Base-by-base conservation (phyloP, 768 basidiomycete species). In the Kwoniella newhampshirensis region DNA sequence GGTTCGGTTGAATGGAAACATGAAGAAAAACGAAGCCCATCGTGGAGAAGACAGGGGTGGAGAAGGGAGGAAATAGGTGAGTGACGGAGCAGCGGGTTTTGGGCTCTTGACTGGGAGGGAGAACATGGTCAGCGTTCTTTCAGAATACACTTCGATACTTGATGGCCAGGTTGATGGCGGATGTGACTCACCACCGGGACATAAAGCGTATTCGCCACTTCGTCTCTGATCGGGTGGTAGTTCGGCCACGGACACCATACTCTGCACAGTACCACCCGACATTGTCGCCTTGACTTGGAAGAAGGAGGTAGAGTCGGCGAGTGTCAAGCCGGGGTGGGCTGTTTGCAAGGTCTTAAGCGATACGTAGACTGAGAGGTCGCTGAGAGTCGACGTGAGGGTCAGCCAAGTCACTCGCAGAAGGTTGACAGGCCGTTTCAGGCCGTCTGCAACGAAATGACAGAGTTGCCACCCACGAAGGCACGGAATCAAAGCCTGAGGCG, bases 291-390 rank as follows among this genome's bases (percentile, higher is more conserved):
- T 67, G 6, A 83, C 5, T 0, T 66, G 60, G 62, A 82, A 83
- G 13, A 68, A 71, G 0, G 66, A 58, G 18, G 61, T 51, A 3
- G 83, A 83, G 0, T 84, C 82, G 2, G 81, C 80, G 2, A 88
- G 89, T 1, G 79, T 71, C 7, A 81, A 84, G n/a, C 51, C 55
- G 25, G 52, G 54, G 23, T 57, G 54, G 2, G 51, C 48, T 5
- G 9, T 78, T 68, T 86, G 86, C 50, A 92, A 81, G 0, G 85
- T 85, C 64, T 82, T 84, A 56, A 86, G 86, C 17, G 87, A 82
- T 44, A 89, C 77, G 75, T 84, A 86, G 0, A 84, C 82, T 11
- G 82, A 75, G 41, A 87, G 72, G 70, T 96, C 91, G 25, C 73
- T 74, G 39, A 36, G 32, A 20, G n/a, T 28, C 18, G 30, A 23